phyloP scores from a whole-genome alignment of 1,139 yeast species.

The Saccharomyces hybrid region DNA sequence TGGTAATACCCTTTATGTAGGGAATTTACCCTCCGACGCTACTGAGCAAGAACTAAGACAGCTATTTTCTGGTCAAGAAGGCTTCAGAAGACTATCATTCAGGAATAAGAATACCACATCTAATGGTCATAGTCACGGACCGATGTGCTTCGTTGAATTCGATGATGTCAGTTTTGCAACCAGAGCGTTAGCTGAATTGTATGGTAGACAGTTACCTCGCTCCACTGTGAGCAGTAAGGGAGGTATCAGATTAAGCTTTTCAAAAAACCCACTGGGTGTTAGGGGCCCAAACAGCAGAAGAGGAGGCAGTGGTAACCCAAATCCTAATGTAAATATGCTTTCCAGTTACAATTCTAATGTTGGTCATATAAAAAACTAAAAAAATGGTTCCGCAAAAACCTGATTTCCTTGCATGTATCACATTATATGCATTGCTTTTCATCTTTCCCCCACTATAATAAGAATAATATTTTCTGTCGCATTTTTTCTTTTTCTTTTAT shows the following conservation, averaged over 20 bases:
- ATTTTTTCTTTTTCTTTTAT: neutral
- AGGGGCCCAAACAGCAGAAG: conserved; percentile 47
- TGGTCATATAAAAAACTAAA: conserved; percentile 5
- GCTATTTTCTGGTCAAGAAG: conserved; percentile 80
- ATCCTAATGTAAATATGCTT: conserved; percentile 1
- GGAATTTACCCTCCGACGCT: conserved; percentile 95
- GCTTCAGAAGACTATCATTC: conserved; percentile 86
- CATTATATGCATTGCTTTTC: neutral
- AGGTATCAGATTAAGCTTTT: conserved; percentile 86
- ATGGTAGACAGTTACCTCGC: conserved; percentile 76
- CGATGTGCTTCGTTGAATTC: conserved; percentile 98
- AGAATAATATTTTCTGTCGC: neutral
- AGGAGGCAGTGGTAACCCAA: conserved; percentile 15
- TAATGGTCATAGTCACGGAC: conserved; percentile 60
- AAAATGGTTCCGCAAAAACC: neutral
- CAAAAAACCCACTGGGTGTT: conserved; percentile 94
- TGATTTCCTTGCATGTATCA: neutral
- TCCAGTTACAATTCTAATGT: conserved; percentile 3
- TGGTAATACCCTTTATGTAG: conserved; percentile 92
- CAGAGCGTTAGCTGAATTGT: conserved; percentile 83
- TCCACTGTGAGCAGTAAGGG: conserved; percentile 69
- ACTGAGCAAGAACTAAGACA: conserved; percentile 88
- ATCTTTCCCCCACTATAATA: neutral
- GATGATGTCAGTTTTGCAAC: conserved; percentile 94
- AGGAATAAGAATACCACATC: conserved; percentile 51